These are phyloP conservation scores for Kwoniella sp. DNA, from an alignment of 768 basidiomycete species.

Conservation along the genomic window DNA sequence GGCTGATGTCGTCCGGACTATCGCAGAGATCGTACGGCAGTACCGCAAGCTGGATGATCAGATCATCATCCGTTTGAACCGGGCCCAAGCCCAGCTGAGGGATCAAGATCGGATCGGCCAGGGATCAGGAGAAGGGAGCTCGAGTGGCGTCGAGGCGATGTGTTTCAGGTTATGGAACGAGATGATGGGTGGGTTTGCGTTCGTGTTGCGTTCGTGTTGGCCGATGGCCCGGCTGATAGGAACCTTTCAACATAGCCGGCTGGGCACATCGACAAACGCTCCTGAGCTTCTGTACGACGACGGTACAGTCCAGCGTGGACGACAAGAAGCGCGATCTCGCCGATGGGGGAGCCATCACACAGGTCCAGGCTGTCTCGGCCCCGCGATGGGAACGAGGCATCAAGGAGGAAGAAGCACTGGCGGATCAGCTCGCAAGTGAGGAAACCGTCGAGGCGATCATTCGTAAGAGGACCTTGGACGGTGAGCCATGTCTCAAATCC, in stretches of 20 bases:
- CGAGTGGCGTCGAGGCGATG: constrained; percentile 37
- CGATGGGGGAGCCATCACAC: constrained; percentile 3
- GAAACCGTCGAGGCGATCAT: constrained; percentile 47
- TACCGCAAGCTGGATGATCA: constrained; percentile 49
- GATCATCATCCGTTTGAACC: constrained; percentile 45
- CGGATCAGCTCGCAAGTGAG: constrained; percentile 43
- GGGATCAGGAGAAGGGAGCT: background rate
- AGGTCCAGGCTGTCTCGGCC: too few species aligned
- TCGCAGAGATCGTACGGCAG: constrained; percentile 46
- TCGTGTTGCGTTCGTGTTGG: background rate
- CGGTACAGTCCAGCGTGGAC: constrained; percentile 30
- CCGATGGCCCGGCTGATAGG: too few species aligned
- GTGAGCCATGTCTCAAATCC: constrained; percentile 20
- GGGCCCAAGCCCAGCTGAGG: constrained; percentile 43
- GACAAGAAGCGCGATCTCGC: constrained; percentile 24
- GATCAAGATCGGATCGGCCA: constrained; percentile 33
- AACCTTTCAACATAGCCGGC: constrained; percentile 27
- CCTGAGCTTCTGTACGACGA: constrained; percentile 36
- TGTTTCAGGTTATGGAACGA: constrained; percentile 45
- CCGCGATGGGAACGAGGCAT: constrained; percentile 22
- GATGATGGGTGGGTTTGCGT: constrained; percentile 45
- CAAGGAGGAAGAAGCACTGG: constrained; percentile 43
- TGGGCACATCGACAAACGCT: constrained; percentile 48
- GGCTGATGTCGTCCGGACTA: background rate
- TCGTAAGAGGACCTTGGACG: constrained; percentile 46